A percentile compares a stretch with the other conserved stretches of the same genome.
phyloP scores from a whole-genome alignment of 1,284 basidiomycete genomes.

The Boletus smithii region DNA sequence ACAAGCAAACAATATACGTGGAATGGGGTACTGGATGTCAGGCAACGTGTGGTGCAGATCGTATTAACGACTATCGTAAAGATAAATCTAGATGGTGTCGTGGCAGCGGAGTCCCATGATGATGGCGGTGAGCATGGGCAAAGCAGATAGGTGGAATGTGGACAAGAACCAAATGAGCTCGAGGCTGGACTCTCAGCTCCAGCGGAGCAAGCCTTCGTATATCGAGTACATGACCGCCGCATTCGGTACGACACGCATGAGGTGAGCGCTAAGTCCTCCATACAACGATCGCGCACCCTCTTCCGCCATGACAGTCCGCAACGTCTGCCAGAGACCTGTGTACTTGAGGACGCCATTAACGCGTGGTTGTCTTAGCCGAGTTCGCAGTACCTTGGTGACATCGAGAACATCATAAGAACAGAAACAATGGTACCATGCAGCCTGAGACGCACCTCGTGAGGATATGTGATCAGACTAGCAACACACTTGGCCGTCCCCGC shows the following conservation, averaged over 20 bases:
- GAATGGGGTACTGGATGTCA: conserved; percentile 12
- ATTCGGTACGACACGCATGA: conserved; percentile 96
- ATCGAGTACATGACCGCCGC: conserved; percentile 95
- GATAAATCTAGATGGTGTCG: conserved; percentile 19
- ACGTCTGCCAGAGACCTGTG: conserved; percentile 81
- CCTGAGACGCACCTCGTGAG: conserved; percentile 74
- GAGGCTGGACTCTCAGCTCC: conserved; percentile 33
- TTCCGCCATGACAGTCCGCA: conserved; percentile 83
- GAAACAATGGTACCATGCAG: background rate
- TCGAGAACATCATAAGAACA: background rate
- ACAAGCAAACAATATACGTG: conserved; percentile 13
- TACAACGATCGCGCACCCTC: conserved; percentile 88
- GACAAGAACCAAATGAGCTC: background rate
- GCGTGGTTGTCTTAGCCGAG: conserved; percentile 84
- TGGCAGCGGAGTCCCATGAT: background rate
- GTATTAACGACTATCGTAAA: conserved; percentile 17
- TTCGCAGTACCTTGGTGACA: conserved; percentile 73
- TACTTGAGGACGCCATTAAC: conserved; percentile 80
- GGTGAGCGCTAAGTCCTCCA: conserved; percentile 90
- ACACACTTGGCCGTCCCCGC: conserved; percentile 94
- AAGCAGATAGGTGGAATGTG: background rate
- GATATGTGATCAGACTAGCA: conserved; percentile 92
- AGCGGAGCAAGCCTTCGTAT: conserved; percentile 73
- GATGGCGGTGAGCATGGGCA: background rate
- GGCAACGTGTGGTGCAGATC: background rate